phyloP scores from a whole-genome alignment of 495 filamentous ascomycete species.

The Baudoinia panamericana region DNA sequence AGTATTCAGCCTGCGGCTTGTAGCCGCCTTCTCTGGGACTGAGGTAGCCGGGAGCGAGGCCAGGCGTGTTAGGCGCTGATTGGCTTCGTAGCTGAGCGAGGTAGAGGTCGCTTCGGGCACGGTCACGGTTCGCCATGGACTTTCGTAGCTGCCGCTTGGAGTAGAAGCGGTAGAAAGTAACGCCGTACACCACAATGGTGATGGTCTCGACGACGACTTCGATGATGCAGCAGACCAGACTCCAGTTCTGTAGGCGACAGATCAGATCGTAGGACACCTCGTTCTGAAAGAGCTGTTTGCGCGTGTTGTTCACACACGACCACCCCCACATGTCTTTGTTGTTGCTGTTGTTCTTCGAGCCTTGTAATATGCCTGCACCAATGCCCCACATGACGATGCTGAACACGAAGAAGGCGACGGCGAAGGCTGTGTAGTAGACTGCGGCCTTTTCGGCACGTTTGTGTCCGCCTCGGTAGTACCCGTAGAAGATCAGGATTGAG shows the following conservation, averaged over 20 bases:
- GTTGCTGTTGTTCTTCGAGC: conserved; percentile 53
- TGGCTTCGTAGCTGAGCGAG: conserved; percentile 76
- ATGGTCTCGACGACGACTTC: conserved; percentile 88
- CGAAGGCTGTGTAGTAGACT: conserved; percentile 86
- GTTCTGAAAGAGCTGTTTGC: conserved; percentile 57
- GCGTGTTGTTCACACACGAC: conserved; percentile 80
- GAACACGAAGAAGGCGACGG: conserved; percentile 85
- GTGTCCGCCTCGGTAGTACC: conserved; percentile 83
- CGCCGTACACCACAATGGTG: conserved; percentile 79
- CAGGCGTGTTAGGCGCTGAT: conserved; percentile 88
- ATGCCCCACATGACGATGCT: conserved; percentile 87
- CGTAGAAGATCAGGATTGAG: conserved; percentile 68
- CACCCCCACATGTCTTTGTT: conserved; percentile 93
- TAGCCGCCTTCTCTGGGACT: conserved; percentile 31
- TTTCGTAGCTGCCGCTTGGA: conserved; percentile 88
- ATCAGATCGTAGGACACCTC: conserved; percentile 82
- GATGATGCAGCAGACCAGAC: conserved; percentile 90
- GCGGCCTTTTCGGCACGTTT: conserved; percentile 78
- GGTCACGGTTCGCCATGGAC: conserved; percentile 90
- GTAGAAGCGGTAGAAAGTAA: conserved; percentile 93
- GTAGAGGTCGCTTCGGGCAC: conserved; percentile 84
- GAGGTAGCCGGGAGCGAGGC: conserved; percentile 37
- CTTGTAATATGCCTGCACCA: conserved; percentile 72
- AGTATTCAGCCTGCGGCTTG: conserved; percentile 26
- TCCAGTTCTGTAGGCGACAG: conserved; percentile 95